Evolutionary conservation across 2,329 filamentous ascomycete species (phyloP), one percentile per base, ranked within the genome.

Genomic region (Xylaria hypoxylon): DNA sequence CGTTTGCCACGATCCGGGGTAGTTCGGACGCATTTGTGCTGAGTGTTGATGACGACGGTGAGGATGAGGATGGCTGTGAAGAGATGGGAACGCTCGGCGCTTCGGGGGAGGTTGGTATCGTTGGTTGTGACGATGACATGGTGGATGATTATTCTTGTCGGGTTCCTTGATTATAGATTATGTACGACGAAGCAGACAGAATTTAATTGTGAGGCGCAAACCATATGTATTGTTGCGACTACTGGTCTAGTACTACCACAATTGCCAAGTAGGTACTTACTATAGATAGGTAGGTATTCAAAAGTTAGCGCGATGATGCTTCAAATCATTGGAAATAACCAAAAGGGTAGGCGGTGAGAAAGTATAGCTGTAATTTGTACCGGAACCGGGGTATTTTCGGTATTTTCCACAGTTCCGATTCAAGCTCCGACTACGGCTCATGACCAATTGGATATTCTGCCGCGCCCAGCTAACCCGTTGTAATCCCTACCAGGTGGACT

Each of bases 1-100:
- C 86, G 78, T 90, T 90, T 70, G 81, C 72, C 72, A 86, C 42
- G 79, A 76, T 82, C 76, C 67, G 73, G 65, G 73, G 77, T 62
- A 74, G 64, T 42, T 59, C 60, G 60, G 48, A 38, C 19, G 66
- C 19, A n/a, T 59, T 8, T 10, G 51, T 15, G 31, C 62, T 58
- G 55, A 61, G 19, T n/a, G 64, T 15, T 3, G 70, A 31, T 48
- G 59, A 15, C 42, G 59, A 5, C 22, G 66, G 8, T 19, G 56
- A 42, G 5, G 67, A 26, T 7, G 70, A 19, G 4, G 69, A 42
- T 40, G 57, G 42, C 19, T 62, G 55, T 40, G 69, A 38, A 3
- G 68, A 56, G 17, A 47, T 40, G 11, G 68, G 13, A 5, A 31
- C 13, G 52, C 55, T 24, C 17, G 70, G 47, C 5, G 67, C 67